Base-by-base conservation (phyloP, 2,329 filamentous ascomycete species). In the Aspergillus ochraceus region DNA sequence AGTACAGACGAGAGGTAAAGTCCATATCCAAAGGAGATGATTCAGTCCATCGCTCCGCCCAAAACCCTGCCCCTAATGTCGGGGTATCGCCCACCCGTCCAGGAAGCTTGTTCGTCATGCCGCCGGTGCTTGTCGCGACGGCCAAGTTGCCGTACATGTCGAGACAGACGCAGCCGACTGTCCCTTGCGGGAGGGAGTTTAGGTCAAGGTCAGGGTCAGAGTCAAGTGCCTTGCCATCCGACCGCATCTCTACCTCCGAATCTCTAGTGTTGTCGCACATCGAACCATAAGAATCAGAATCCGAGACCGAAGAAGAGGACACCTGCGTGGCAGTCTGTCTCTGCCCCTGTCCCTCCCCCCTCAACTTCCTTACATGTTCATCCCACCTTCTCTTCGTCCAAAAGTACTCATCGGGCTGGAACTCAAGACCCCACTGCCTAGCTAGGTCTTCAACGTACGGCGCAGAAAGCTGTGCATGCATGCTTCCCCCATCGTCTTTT, bases 71-170 rank as follows among this genome's bases (percentile, higher is more conserved):
- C 0, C 92, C 92, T 0, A 92, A 79, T 0, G 89, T 89, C 0
- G 92, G 92, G 11, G 92, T 97, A 71, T 97, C 92, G 0, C 92
- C 92, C 63, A 96, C 88, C 20, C 92, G 82, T 0, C 92, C 92
- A 0, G 90, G 90, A 57, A 94, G 77, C 79, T 97, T 97, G 73
- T 97, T 97, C 22, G 92, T 97, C 74, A 96, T 73, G 0, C 92
- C 92, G 5, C 92, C 92, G 0, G 85, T 88, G 39, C 83, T 86
- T 0, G 86, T 88, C 3, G 86, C 86, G 50, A 81, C 82, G 56
- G 90, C 92, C 3, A 96, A 75, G 3, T 89, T 86, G 0, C 92
- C 92, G 46, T 87, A 84, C n/a, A 79, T 80, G 73, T 96, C 92
- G 8, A 96, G 78, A 24, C 90, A 91, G 0, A 96, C 91, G 8